Conservation (phyloP, 495 filamentous ascomycete species). For the Penicillium cataractarum region DNA sequence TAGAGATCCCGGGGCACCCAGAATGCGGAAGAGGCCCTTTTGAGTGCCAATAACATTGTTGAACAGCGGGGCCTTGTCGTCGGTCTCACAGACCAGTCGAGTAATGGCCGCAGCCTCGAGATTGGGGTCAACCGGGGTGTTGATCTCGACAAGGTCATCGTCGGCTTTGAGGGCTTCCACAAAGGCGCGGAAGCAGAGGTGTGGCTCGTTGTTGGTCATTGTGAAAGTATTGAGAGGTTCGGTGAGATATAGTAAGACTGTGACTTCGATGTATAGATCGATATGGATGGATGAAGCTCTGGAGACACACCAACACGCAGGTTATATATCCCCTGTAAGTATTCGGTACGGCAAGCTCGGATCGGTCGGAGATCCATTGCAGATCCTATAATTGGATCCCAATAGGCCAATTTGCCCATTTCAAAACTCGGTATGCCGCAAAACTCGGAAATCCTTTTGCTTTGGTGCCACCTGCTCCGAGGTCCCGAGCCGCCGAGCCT, state of each 20-base stretch:
- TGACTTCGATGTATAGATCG: background rate
- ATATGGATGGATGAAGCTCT: background rate
- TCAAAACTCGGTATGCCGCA: slow-evolving; percentile 1
- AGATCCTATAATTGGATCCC: background rate
- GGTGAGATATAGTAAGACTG: background rate
- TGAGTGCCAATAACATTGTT: slow-evolving; percentile 43
- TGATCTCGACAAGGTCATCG: slow-evolving; percentile 42
- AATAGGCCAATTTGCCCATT: background rate
- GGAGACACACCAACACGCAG: background rate
- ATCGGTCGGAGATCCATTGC: background rate
- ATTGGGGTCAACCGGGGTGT: slow-evolving; percentile 38
- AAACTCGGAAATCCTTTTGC: background rate
- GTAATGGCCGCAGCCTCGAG: slow-evolving; percentile 45
- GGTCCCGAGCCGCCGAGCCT: slow-evolving; percentile 5
- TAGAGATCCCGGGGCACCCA: slow-evolving; percentile 38
- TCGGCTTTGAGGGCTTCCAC: slow-evolving; percentile 39
- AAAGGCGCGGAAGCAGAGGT: slow-evolving; percentile 40
- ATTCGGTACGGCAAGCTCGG: slow-evolving; percentile 3
- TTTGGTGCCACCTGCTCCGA: background rate
- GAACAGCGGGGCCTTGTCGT: slow-evolving; percentile 46
- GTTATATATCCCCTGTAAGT: background rate
- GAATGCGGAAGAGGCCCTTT: slow-evolving; percentile 42
- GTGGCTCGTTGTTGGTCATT: slow-evolving; percentile 23
- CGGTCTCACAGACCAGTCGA: slow-evolving; percentile 40
- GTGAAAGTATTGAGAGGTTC: background rate